Conservation (phyloP, 371 early-diverging fungal species). For the Nematocida major region DNA sequence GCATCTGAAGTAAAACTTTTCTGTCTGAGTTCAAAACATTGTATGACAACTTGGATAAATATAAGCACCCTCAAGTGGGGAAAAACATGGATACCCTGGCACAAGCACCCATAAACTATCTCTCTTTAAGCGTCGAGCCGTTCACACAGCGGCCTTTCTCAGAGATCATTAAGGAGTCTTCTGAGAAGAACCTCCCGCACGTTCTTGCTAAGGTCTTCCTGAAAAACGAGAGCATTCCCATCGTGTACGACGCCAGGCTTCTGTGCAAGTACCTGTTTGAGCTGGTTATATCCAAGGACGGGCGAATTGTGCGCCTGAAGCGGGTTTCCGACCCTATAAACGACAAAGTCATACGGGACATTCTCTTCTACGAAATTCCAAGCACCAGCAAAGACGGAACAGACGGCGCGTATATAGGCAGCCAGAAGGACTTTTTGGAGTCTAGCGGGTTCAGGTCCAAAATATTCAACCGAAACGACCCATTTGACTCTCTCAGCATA, state of each 20-base stretch:
- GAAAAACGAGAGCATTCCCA: conserved; percentile 19
- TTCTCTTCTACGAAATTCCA: conserved; percentile 63
- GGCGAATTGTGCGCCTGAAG: conserved; percentile 63
- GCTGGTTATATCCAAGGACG: conserved; percentile 66
- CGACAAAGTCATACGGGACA: conserved; percentile 57
- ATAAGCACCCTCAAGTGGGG: not conserved
- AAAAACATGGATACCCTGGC: not conserved
- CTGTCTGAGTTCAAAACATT: not conserved
- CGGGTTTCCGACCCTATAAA: conserved; percentile 64
- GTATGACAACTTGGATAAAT: not conserved
- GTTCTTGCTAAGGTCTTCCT: conserved; percentile 5
- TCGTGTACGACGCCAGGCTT: conserved; percentile 65
- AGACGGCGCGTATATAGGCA: conserved; percentile 62
- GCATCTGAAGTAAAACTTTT: not conserved
- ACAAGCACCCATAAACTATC: not conserved
- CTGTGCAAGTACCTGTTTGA: conserved; percentile 66
- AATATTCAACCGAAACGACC: conserved; percentile 64
- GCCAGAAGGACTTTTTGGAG: conserved; percentile 63
- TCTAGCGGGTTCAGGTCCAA: conserved; percentile 63
- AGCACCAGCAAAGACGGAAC: conserved; percentile 61
- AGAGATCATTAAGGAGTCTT: conserved; percentile 61
- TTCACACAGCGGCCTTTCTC: conserved; percentile 64
- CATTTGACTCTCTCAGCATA: conserved; percentile 64
- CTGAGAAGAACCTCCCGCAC: conserved; percentile 34
- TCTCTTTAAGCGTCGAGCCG: conserved; percentile 45